These are phyloP conservation scores for Tetraselmis chui DNA, from an alignment of 139 green algal genomes.

Conservation along the genomic window DNA sequence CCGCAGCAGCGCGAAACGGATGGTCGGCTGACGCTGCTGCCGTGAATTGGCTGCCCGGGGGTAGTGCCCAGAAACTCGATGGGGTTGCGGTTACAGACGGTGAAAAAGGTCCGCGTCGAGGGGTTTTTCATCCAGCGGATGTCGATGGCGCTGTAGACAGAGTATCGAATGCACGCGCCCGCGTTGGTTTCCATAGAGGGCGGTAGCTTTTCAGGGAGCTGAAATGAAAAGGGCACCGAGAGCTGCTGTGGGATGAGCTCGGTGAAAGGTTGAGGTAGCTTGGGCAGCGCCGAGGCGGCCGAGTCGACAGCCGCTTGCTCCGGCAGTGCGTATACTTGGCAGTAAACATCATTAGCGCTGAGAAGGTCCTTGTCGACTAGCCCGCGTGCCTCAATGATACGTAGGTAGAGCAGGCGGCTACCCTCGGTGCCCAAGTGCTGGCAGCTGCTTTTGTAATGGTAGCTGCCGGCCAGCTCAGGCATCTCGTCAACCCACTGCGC, in stretches of 20 bases:
- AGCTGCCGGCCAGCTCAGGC: background rate
- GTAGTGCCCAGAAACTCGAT: background rate
- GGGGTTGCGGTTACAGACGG: background rate
- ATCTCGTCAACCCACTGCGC: background rate
- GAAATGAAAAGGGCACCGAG: background rate
- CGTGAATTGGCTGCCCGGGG: background rate
- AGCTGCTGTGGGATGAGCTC: background rate
- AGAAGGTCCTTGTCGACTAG: background rate
- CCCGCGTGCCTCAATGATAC: background rate
- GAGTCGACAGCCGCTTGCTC: background rate
- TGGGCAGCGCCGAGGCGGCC: background rate
- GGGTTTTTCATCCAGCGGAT: background rate
- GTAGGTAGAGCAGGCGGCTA: background rate
- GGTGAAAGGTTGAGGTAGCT: background rate
- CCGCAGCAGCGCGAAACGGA: background rate
- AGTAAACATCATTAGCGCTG: background rate
- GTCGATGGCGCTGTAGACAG: background rate
- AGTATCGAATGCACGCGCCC: background rate
- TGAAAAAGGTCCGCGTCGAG: background rate
- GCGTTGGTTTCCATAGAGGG: background rate
- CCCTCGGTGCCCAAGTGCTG: too few species aligned
- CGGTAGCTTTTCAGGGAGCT: background rate
- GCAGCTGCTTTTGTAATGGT: background rate
- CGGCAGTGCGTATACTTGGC: background rate
- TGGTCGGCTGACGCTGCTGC: background rate